Base-by-base conservation (phyloP, 2,329 filamentous ascomycete species). In the Pseudogymnoascus sp. region DNA sequence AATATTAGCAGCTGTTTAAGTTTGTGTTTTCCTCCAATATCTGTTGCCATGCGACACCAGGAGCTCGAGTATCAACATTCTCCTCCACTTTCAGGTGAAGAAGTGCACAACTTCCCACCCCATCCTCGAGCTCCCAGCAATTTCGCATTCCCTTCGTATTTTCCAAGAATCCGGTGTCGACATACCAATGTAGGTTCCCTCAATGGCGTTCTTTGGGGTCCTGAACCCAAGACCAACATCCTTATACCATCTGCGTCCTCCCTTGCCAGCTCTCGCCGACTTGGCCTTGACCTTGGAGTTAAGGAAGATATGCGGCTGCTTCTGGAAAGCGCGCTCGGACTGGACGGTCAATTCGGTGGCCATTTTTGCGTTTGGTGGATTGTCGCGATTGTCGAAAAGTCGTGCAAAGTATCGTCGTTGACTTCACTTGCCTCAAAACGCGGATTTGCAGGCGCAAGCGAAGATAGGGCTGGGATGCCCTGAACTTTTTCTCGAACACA, bases 291-390 rank as follows among this genome's bases (percentile, higher is more conserved):
- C 83, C 89, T 99, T 99, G 79, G 89, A 85, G 89, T 97, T 97
- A 77, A 90, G 88, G 91, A 97, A 99, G 87, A 99, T 96, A 84
- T 99, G 95, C 81, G 95, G 95, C 88, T 99, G 93, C 89, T 99
- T 99, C 84, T 97, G 95, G 91, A 90, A 99, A 87, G 95, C 95
- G 85, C 95, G 93, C 89, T 99, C 95, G 80, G 91, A 96, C 89
- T 99, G 95, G 82, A 99, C 95, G 81, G 92, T 96, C 84, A 97
- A 87, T 86, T 96, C 92, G 87, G 92, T 96, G 80, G 92, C 92
- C 92, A 96, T 96, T 81, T 31, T 72, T 71, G 71, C 70, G 72
- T 67, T 67, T 67, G 65, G 67, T 73, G 68, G 69, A 69, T 56
- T 66, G 68, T 49, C 37, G 37, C 28, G 60, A 40, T 43, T 42